Evolutionary conservation across 2,329 filamentous ascomycete genomes (phyloP).

Genomic region (Cladosporium sp.): DNA sequence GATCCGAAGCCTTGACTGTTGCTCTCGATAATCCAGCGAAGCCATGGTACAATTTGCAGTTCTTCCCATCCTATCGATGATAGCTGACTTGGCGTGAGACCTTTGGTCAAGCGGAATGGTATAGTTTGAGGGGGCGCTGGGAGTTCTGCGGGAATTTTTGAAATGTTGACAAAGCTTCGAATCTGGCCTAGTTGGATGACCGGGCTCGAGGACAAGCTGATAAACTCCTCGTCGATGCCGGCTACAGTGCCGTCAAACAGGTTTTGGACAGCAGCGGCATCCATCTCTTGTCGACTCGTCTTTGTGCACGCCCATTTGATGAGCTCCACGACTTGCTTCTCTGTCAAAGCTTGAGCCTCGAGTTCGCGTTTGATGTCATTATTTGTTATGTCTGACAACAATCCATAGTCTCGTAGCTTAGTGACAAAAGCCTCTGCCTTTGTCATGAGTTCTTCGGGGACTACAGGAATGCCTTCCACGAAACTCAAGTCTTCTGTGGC

Average conservation of each 20-base stretch:
- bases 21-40: conserved; percentile 71
- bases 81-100: conserved; percentile 62
- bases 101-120: conserved; percentile 75
- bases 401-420: conserved; percentile 75
- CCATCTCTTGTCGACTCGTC: conserved; percentile 66
- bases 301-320: conserved; percentile 77
- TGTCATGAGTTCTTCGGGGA: conserved; percentile 70
- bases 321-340: conserved; percentile 74
- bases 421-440: conserved; percentile 66
- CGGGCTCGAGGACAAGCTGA: conserved; percentile 54
- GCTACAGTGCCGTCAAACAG: conserved; percentile 79
- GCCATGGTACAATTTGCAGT: conserved; percentile 79
- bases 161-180: conserved; percentile 67
- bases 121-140: conserved; percentile 78
- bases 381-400: conserved; percentile 83
- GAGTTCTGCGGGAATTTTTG: conserved; percentile 72
- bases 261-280: conserved; percentile 59
- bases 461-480: conserved; percentile 79
- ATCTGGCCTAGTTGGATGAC: conserved; percentile 76
- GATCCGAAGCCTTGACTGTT: conserved; percentile 55
- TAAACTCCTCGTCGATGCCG: conserved; percentile 50
- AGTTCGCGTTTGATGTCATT: conserved; percentile 80
- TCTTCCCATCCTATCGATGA: conserved; percentile 81
- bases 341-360: conserved; percentile 72
- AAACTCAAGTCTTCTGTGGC: conserved; percentile 68